Base-by-base conservation (phyloP, 2,329 filamentous ascomycete species). In the Drechslerella coelobrocha region DNA sequence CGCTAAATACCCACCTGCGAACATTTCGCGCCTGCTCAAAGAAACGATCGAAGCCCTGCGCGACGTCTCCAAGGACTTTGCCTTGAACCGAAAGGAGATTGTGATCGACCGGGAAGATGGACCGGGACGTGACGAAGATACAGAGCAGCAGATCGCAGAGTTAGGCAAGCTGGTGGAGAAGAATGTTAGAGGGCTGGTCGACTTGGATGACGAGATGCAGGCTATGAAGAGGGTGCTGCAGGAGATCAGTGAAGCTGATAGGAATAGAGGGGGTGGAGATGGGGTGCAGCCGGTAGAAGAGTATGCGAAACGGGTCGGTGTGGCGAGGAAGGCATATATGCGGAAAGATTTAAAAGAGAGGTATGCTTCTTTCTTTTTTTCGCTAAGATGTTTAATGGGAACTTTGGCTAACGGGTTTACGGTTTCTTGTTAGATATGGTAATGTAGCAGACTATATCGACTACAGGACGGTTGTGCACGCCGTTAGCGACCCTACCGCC, bases 291-390 rank as follows among this genome's bases (percentile, higher is more conserved):
- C 66, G 5, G 37, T 63, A 8, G 59, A 43, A n/a, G 66, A 71
- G 41, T 71, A 59, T 51, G 9, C 23, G 14, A 57, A 51, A 21
- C 31, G 23, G 47, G 60, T 31, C 39, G 59, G 19, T n/a, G 55
- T 19, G 48, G 48, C 37, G 4, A 47, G 43, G 8, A 62, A 39
- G 17, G 53, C 59, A 1, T 71, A 62, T 43, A 53, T 26, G 27
- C 39, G 53, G n/a, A 71, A 48, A 14, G 59, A 71, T 27, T 37
- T 71, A 47, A 71, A 71, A 23, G 66, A 71, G 27, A 54, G 66
- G 66, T 71, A 45, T 29, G 41, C n/a, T 8, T 24, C n/a, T n/a
- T n/a, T n/a, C n/a, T n/a, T n/a, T n/a, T n/a, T n/a, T n/a, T n/a
- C n/a, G n/a, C n/a, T n/a, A n/a, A n/a, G n/a, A n/a, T n/a, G n/a